Evolutionary conservation across 139 green algal species (phyloP).

Genomic region (Coelastrella sp.): DNA sequence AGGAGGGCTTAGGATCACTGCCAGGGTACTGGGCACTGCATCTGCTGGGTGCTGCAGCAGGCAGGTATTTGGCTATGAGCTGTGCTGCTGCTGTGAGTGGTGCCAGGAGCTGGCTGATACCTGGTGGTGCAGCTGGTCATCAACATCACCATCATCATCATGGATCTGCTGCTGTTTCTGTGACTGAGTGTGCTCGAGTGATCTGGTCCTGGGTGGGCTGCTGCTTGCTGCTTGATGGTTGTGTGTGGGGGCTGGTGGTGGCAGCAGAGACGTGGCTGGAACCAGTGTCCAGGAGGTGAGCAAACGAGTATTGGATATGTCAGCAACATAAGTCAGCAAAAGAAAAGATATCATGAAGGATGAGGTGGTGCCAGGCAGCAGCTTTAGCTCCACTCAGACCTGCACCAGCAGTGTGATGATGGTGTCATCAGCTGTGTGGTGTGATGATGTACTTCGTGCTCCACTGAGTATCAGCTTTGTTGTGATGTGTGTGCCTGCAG

Average conservation of each 20-base stretch:
- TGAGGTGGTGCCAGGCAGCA: too few species aligned
- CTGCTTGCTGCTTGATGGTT: conserved; percentile 31
- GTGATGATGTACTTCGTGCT: too few species aligned
- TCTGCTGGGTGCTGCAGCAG: conserved; percentile 62
- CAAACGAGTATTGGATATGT: not conserved
- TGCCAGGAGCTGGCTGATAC: not conserved
- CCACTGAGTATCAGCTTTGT: not conserved
- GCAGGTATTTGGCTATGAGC: conserved; percentile 15
- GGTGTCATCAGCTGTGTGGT: too few species aligned
- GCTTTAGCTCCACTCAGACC: too few species aligned
- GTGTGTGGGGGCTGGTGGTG: conserved; percentile 55
- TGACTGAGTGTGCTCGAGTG: conserved; percentile 16
- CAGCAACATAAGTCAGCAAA: too few species aligned
- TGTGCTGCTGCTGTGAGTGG: not conserved
- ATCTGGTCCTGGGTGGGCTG: conserved; percentile 50
- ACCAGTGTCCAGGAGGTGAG: conserved; percentile 67
- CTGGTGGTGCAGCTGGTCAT: too few species aligned
- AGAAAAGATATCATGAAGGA: too few species aligned
- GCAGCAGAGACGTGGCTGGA: conserved; percentile 53
- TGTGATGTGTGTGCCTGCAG: conserved; percentile 45
- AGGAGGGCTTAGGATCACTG: conserved; percentile 85
- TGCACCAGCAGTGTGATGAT: too few species aligned
- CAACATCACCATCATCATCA: too few species aligned
- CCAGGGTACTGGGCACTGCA: conserved; percentile 82
- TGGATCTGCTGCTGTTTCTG: conserved; percentile 19